Evolutionary conservation across 352 stramenopile genomes (phyloP).

Genomic region (Phytophthora pini): DNA sequence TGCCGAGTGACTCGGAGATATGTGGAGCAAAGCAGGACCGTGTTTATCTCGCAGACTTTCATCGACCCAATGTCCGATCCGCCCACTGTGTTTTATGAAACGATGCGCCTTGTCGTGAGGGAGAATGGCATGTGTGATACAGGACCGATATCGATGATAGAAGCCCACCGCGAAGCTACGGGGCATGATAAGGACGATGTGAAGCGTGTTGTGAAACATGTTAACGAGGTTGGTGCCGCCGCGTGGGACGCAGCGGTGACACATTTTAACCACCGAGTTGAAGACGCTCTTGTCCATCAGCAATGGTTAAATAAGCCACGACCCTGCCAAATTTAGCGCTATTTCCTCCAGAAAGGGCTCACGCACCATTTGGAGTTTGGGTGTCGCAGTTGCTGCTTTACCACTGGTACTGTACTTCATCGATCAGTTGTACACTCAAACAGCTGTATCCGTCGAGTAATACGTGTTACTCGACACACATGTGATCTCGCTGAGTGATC

Average conservation of each 20-base stretch:
- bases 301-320: neutral
- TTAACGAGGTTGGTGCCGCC: neutral
- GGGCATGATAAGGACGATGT: conserved; percentile 9
- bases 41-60: conserved; percentile 15
- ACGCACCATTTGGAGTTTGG: too few relatives aligned
- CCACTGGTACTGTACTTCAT: neutral
- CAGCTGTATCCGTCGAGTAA: conserved; percentile 9
- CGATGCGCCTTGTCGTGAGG: conserved; percentile 7
- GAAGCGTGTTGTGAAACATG: neutral
- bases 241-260: conserved; percentile 11
- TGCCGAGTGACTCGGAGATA: conserved; percentile 23
- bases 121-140: conserved; percentile 2
- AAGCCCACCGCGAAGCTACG: conserved; percentile 17
- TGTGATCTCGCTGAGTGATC: neutral
- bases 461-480: conserved; percentile 2
- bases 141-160: conserved; percentile 3
- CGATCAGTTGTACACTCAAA: neutral
- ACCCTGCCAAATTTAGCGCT: neutral
- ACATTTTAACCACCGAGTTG: conserved; percentile 17
- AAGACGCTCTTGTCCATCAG: conserved; percentile 13
- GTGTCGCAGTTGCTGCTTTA: neutral
- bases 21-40: conserved; percentile 6
- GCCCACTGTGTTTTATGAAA: conserved; percentile 18
- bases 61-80: conserved; percentile 3
- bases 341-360: too few relatives aligned